Evolutionary conservation across 2,329 filamentous ascomycete genomes (phyloP), one percentile per base, ranked within the genome.

Genomic region (Epichloe elymi): DNA sequence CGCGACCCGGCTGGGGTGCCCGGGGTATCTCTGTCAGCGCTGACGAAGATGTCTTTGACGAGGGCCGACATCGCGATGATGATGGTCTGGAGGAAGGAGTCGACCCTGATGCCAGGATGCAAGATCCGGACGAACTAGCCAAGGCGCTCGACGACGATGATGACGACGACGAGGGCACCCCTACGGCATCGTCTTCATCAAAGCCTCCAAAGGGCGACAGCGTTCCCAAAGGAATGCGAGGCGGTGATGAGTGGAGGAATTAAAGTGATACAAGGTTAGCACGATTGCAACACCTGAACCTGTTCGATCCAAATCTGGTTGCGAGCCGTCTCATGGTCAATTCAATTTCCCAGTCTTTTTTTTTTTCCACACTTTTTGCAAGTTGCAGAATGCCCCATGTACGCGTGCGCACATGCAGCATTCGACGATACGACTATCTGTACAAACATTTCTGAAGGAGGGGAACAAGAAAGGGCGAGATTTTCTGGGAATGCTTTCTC

Each of bases 1-100:
- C 61, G 49, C 65, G 75, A 54, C 74, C 74, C 40, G 80, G 78
- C 58, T 85, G 81, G 81, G 80, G 81, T 12, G 68, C 75, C 3
- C 72, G 81, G 26, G 81, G 81, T 50, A 84, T 85, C 59, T 83
- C 79, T 1, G 74, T 85, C 58, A 82, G 78, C 56, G 81, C 81
- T 35, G 81, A 85, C 56, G 81, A 84, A 20, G 75, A 74, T 2
- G 72, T 80, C 3, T 64, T 79, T 12, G 75, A 73, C 50, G 62
- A 69, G 40, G 74, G 80, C 50, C 68, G 69, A 35, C 71, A 74
- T 44, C 69, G 67, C n/a, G 65, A 67, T 17, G 71, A 74, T 49
- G 67, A 72, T 45, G 68, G 72, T 49, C 63, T 76, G 26, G 68
- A 69, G 20, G 71, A 67, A 2, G 65, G 43, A 11, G 67, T 76